These are phyloP conservation scores for Plasmodium gaboni DNA, from an alignment of 169 alveolate genomes.

Conservation along the genomic window DNA sequence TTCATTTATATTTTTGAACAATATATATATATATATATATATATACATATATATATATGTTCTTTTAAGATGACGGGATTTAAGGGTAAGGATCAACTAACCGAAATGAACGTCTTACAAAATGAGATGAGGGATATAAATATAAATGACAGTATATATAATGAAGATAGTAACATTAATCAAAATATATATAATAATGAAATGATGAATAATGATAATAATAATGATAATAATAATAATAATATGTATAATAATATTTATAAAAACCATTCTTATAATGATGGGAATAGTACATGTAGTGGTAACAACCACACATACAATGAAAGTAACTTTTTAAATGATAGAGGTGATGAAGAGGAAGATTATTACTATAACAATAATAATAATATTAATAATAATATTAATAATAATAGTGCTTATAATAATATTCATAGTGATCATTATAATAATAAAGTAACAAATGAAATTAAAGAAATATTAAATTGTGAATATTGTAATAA, in stretches of 20 bases:
- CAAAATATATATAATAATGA: neutral
- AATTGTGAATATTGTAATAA: constrained; percentile 43
- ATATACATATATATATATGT: neutral
- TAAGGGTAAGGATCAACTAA: constrained; percentile 18
- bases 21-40: neutral
- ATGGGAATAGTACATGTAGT: neutral
- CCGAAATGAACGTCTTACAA: constrained; percentile 43
- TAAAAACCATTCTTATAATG: neutral
- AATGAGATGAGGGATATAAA: constrained; percentile 46
- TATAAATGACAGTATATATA: neutral
- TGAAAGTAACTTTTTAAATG: constrained; percentile 15
- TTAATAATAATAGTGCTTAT: neutral
- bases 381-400: neutral
- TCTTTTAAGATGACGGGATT: neutral
- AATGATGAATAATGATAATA: neutral
- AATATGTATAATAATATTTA: neutral
- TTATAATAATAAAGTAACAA: neutral
- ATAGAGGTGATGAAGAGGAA: neutral
- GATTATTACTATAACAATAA: neutral
- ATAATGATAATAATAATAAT: neutral
- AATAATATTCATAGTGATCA: neutral
- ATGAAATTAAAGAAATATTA: constrained; percentile 38
- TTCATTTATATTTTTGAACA: neutral
- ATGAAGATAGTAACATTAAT: neutral
- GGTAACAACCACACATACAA: neutral